Conservation (phyloP, 257 asterid species). For the Solanum arcanum region DNA sequence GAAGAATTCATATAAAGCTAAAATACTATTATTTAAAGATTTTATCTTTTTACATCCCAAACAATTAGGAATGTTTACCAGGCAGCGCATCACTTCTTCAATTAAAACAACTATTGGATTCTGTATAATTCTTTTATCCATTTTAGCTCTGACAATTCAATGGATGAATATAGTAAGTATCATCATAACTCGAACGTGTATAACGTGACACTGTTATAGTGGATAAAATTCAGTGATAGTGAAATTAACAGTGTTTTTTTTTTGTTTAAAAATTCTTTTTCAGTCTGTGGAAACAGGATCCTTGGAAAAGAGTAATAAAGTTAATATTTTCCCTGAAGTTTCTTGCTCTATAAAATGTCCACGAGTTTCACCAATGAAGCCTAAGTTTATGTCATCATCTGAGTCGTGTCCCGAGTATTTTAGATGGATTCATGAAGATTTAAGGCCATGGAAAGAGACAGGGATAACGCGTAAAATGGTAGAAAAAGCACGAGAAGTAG, state of each 20-base stretch:
- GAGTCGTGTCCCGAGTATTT: slow-evolving; percentile 63
- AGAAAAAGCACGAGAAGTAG: slow-evolving; percentile 27
- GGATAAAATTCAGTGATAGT: background rate
- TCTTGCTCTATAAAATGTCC: slow-evolving; percentile 49
- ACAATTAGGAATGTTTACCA: slow-evolving; percentile 13
- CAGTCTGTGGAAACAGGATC: slow-evolving; percentile 38
- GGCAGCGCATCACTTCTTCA: slow-evolving; percentile 11
- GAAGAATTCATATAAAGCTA: background rate
- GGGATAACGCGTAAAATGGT: slow-evolving; percentile 55
- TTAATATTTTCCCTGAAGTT: slow-evolving; percentile 15
- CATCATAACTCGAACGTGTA: background rate
- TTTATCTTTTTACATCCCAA: background rate
- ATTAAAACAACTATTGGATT: slow-evolving; percentile 24
- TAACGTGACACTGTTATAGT: background rate
- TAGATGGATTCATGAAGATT: slow-evolving; percentile 82
- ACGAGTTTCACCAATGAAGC: slow-evolving; percentile 7
- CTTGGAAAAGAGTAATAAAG: slow-evolving; percentile 2
- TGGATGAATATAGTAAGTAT: slow-evolving; percentile 52
- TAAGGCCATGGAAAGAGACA: slow-evolving; percentile 51
- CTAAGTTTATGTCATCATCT: background rate
- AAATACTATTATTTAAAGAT: background rate
- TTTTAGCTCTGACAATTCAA: slow-evolving; percentile 23
- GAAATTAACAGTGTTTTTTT: background rate
- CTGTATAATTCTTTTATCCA: slow-evolving; percentile 20
- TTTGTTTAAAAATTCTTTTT: background rate